Evolutionary conservation across 2,329 filamentous ascomycete species (phyloP).

Genomic region (Colletotrichum tanaceti): DNA sequence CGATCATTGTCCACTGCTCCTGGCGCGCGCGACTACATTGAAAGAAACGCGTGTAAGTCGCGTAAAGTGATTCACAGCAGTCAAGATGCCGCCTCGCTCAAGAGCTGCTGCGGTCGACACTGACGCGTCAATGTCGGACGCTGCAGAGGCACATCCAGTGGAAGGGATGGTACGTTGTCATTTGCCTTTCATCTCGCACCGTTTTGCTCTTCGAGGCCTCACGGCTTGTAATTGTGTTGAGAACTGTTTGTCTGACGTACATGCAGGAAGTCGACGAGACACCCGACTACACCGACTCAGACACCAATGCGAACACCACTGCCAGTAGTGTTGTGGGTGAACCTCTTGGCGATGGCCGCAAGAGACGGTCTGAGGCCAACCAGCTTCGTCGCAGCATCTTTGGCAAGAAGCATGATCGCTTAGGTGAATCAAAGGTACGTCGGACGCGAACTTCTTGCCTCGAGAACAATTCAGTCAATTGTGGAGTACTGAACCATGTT

Average conservation of each 20-base stretch:
- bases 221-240: not conserved
- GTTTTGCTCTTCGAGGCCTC: constrained; percentile 7
- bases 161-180: constrained; percentile 62
- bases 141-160: constrained; percentile 58
- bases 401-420: constrained; percentile 91
- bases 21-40: constrained; percentile 13
- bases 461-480: not conserved
- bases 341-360: constrained; percentile 78
- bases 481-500: not conserved
- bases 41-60: constrained; percentile 65
- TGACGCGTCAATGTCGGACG: constrained; percentile 74
- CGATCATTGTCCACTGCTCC: constrained; percentile 27
- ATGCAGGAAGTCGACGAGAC: constrained; percentile 71
- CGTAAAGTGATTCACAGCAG: constrained; percentile 60
- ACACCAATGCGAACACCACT: constrained; percentile 75
- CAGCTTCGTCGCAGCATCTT: constrained; percentile 92
- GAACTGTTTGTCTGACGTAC: constrained; percentile 23
- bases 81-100: constrained; percentile 66
- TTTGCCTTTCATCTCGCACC: not conserved
- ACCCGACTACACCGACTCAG: constrained; percentile 74
- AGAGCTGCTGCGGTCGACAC: constrained; percentile 65
- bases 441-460: not conserved
- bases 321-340: constrained; percentile 91
- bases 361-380: constrained; percentile 86
- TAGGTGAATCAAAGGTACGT: constrained; percentile 90